Conservation (phyloP, 495 filamentous ascomycete genomes). For the Aspergillus coremiiformis region DNA sequence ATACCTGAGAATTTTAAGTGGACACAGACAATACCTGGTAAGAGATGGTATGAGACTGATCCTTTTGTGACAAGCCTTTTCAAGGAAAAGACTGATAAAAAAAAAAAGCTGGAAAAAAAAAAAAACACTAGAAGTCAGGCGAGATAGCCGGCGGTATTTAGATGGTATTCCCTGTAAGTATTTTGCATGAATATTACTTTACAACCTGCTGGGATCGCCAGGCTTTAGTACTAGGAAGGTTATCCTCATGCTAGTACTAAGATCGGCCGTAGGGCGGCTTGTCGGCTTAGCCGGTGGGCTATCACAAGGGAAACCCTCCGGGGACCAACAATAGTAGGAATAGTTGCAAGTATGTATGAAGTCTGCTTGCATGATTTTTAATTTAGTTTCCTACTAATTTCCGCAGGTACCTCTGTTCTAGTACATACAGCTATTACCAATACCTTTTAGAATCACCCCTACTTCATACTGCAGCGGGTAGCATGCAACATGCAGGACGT, state of each 20-base stretch:
- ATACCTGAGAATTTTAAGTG: constrained; percentile 7
- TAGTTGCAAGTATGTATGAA: not conserved
- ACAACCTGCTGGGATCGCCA: constrained; percentile 5
- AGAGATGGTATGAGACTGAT: not conserved
- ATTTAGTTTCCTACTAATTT: not conserved
- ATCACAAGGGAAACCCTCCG: constrained; percentile 2
- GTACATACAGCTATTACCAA: not conserved
- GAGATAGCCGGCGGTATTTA: not conserved
- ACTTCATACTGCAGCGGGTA: not conserved
- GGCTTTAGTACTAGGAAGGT: constrained; percentile 7
- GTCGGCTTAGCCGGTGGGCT: constrained; percentile 9
- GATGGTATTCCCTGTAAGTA: not conserved
- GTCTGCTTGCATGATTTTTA: not conserved
- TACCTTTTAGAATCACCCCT: not conserved
- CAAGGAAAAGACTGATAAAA: not conserved
- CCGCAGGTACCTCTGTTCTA: not conserved
- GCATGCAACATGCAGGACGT: not conserved
- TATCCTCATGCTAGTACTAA: constrained; percentile 5
- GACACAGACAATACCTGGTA: not conserved
- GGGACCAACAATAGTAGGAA: not conserved
- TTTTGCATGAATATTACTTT: constrained; percentile 1
- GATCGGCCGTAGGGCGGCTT: constrained; percentile 12
- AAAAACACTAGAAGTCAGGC: not conserved
- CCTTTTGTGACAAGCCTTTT: not conserved
- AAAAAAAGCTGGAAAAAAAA: not conserved